Percentiles rank a stretch among this genome's conserved stretches.
These are phyloP conservation scores for Rubus parviflorus DNA, from an alignment of 306 rosid genomes.

Conservation along the genomic window DNA sequence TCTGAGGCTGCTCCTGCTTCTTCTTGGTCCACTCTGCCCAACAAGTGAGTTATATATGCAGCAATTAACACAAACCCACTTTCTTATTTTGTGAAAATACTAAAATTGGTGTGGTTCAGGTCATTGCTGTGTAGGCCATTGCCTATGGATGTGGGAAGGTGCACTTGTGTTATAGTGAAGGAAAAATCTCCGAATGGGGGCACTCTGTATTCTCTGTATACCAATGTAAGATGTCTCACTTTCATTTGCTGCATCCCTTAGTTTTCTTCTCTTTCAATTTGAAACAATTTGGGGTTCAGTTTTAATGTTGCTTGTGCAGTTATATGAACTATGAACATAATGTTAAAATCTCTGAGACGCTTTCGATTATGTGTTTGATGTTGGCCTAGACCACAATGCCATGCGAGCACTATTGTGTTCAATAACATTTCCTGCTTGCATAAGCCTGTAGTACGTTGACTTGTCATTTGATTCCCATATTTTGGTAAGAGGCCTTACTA, in stretches of 20 bases:
- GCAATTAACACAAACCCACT: no score
- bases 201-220: slow-evolving; percentile 70
- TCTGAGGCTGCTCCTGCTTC: slow-evolving; percentile 97
- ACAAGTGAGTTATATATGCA: slow-evolving; percentile 37
- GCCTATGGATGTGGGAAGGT: slow-evolving; percentile 82
- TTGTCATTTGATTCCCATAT: not conserved
- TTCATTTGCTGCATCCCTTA: not conserved
- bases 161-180: slow-evolving; percentile 79
- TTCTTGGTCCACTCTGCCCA: slow-evolving; percentile 90
- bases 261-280: not conserved
- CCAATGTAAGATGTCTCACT: slow-evolving; percentile 51
- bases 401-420: no score
- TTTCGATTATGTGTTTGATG: not conserved
- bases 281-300: not conserved
- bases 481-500: no score
- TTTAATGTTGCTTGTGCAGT: not conserved
- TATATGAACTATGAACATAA: not conserved
- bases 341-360: not conserved
- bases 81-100: not conserved
- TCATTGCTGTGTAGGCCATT: slow-evolving; percentile 76
- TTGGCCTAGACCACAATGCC: not conserved
- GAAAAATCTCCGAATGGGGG: slow-evolving; percentile 60
- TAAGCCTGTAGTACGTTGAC: slow-evolving; percentile 3
- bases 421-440: not conserved
- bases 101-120: slow-evolving; percentile 33